Percentiles rank a stretch among this genome's conserved stretches.
These are phyloP conservation scores for Scedosporium boydii DNA, from an alignment of 2,329 filamentous ascomycete species.

Conservation along the genomic window DNA sequence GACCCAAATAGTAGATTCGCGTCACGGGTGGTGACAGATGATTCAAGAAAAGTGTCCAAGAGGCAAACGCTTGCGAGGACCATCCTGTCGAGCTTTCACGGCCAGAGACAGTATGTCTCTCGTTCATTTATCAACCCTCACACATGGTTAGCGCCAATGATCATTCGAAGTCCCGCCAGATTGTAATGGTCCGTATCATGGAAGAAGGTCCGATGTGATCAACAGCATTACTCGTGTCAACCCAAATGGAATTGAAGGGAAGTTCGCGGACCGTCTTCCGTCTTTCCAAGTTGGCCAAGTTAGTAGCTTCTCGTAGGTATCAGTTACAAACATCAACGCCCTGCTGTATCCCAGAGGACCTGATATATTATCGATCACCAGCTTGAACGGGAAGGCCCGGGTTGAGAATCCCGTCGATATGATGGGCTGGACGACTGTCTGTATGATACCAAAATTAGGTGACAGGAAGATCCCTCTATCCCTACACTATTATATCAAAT, in stretches of 20 bases:
- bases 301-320: neutral
- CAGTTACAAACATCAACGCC: neutral
- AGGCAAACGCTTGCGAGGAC: too few species aligned
- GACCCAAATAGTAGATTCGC: too few species aligned
- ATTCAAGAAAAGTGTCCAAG: too few species aligned
- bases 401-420: neutral
- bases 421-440: neutral
- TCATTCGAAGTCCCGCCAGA: neutral
- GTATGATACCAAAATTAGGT: neutral
- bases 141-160: neutral
- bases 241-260: neutral
- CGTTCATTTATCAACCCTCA: neutral
- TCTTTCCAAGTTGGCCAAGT: too few species aligned
- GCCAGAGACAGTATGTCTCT: neutral
- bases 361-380: neutral
- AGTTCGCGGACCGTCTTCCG: too few species aligned
- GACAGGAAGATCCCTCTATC: neutral
- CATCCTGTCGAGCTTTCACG: neutral
- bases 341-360: too few species aligned
- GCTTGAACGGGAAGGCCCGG: neutral
- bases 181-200: too few species aligned
- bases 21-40: too few species aligned
- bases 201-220: neutral
- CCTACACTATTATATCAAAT: neutral
- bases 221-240: neutral